phyloP scores from a whole-genome alignment of 176 grass and related monocot species.

The Carex pumila region DNA sequence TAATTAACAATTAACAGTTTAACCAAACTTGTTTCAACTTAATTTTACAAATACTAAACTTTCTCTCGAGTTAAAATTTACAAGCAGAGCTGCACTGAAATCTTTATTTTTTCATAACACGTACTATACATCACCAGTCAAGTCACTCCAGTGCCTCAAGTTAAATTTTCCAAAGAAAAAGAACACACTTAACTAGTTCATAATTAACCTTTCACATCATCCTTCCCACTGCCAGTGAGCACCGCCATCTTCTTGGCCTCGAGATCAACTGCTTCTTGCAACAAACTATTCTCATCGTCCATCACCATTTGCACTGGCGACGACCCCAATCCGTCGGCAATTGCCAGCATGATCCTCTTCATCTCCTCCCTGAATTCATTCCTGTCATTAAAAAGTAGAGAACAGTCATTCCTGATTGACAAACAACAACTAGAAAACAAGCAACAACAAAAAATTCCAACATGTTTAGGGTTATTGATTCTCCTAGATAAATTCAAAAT shows the following conservation, averaged over 20 bases:
- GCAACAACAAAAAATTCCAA: not conserved
- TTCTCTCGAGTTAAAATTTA: not conserved
- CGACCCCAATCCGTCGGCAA: constrained; percentile 80
- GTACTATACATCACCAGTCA: not conserved
- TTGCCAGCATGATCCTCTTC: constrained; percentile 83
- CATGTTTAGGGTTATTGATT: not conserved
- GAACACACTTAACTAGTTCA: not conserved
- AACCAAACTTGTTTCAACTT: not conserved
- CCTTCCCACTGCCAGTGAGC: not conserved
- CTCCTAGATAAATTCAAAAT: not conserved
- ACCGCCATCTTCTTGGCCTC: constrained; percentile 52
- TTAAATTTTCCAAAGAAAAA: not conserved
- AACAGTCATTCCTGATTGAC: not conserved
- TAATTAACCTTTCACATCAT: not conserved
- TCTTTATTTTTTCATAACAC: not conserved
- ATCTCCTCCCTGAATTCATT: constrained; percentile 48
- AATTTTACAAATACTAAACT: not conserved
- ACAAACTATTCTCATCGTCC: constrained; percentile 54
- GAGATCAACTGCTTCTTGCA: constrained; percentile 75
- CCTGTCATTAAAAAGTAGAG: not conserved
- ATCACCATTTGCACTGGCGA: constrained; percentile 74
- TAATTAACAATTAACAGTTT: not conserved
- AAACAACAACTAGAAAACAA: not conserved
- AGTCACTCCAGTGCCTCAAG: not conserved
- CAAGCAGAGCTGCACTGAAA: not conserved